Evolutionary conservation across 2,329 filamentous ascomycete species (phyloP).

Genomic region (Lachnellula occidentalis): DNA sequence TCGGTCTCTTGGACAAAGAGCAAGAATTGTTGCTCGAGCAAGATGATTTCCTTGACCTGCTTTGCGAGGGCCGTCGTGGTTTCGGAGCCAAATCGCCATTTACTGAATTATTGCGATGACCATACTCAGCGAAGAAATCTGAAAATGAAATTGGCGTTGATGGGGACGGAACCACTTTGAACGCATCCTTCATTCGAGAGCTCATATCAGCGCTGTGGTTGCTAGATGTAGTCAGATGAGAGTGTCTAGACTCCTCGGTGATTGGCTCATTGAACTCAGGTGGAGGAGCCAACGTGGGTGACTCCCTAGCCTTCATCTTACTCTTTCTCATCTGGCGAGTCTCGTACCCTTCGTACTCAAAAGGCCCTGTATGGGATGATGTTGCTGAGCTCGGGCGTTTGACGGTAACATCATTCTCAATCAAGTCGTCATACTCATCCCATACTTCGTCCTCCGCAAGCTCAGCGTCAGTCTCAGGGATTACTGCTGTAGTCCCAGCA

Average conservation of each 20-base stretch:
- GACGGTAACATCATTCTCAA: conserved; percentile 56
- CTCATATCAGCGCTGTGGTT: conserved; percentile 51
- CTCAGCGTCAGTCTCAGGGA: conserved; percentile 56
- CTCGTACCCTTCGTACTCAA: conserved; percentile 49
- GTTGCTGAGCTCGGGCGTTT: conserved; percentile 46
- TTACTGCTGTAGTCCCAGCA: conserved; percentile 58
- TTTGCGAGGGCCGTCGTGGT: conserved; percentile 10
- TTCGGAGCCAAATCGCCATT: conserved; percentile 5
- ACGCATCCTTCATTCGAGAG: conserved; percentile 45
- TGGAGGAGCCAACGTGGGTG: conserved; percentile 17
- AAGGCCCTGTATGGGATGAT: conserved; percentile 51
- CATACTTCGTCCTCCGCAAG: conserved; percentile 89
- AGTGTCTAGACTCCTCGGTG: conserved; percentile 10
- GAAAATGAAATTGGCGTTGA: conserved; percentile 40
- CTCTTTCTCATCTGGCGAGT: conserved; percentile 20
- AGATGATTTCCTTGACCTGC: conserved; percentile 17
- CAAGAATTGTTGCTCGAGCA: conserved; percentile 20
- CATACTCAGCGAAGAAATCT: conserved; percentile 39
- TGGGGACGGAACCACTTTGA: conserved; percentile 39
- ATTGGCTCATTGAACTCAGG: conserved; percentile 14
- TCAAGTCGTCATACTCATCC: conserved; percentile 89
- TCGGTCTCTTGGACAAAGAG: conserved; percentile 16
- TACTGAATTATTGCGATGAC: conserved; percentile 32
- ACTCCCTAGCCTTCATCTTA: conserved; percentile 20
- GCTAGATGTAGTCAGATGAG: conserved; percentile 40